Evolutionary conservation across 2,329 filamentous ascomycete genomes (phyloP).

Genomic region (Salinomyces thailandicus): DNA sequence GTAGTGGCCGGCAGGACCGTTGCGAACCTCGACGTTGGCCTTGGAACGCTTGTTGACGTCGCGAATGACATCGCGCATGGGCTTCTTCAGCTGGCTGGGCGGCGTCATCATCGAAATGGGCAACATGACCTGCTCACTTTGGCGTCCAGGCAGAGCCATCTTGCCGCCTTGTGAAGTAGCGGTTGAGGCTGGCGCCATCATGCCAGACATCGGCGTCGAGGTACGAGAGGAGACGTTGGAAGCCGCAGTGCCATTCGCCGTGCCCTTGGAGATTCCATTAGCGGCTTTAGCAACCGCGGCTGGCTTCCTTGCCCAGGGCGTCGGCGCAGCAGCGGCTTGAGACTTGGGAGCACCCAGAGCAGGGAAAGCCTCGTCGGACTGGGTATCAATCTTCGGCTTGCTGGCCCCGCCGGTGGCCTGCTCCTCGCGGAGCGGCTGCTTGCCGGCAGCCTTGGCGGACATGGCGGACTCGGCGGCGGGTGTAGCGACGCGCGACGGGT

Average conservation of each 20-base stretch:
- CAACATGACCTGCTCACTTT: conserved; percentile 65
- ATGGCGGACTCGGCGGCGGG: conserved; percentile 38
- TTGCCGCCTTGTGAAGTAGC: conserved; percentile 36
- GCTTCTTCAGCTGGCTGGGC: conserved; percentile 68
- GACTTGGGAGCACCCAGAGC: conserved; percentile 68
- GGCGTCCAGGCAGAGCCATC: conserved; percentile 71
- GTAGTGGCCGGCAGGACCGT: conserved; percentile 59
- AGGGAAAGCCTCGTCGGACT: conserved; percentile 89
- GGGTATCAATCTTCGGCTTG: conserved; percentile 56
- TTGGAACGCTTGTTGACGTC: conserved; percentile 90
- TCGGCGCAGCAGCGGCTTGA: conserved; percentile 49
- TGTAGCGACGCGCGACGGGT: conserved; percentile 23
- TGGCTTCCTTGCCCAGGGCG: conserved; percentile 67
- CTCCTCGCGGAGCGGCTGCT: conserved; percentile 51
- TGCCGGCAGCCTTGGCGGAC: conserved; percentile 56
- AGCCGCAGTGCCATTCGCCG: conserved; percentile 26
- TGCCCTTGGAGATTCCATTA: conserved; percentile 46
- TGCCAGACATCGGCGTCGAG: conserved; percentile 53
- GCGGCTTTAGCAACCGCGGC: conserved; percentile 36
- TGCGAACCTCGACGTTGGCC: conserved; percentile 68
- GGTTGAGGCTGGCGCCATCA: conserved; percentile 38
- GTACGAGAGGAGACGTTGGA: conserved; percentile 44
- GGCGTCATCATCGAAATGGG: conserved; percentile 67
- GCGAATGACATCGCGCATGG: conserved; percentile 72
- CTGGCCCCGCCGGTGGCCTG: conserved; percentile 15